Evolutionary conservation across 495 filamentous ascomycete species (phyloP).

Genomic region (Penicillium pancosmium): DNA sequence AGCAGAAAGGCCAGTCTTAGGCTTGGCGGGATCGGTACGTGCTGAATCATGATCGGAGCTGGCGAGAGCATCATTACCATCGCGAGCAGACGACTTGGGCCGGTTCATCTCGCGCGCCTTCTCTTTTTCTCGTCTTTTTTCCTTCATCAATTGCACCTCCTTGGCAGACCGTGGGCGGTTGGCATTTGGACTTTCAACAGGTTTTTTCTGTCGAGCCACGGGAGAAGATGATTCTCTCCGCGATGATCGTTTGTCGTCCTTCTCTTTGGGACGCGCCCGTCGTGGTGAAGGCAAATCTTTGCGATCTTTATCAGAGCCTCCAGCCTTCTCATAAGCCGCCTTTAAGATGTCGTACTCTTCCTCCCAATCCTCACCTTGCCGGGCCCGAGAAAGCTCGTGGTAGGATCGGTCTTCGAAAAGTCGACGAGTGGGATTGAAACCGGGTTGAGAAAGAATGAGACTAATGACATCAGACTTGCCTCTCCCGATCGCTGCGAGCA

Average conservation of each 20-base stretch:
- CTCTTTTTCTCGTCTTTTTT: slow-evolving; percentile 42
- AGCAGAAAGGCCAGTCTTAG: slow-evolving; percentile 26
- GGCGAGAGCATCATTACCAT: slow-evolving; percentile 25
- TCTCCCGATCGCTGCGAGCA: slow-evolving; percentile 90
- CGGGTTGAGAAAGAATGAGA: slow-evolving; percentile 74
- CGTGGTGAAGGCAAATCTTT: slow-evolving; percentile 51
- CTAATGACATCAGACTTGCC: slow-evolving; percentile 82
- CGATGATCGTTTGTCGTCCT: slow-evolving; percentile 48
- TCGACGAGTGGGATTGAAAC: slow-evolving; percentile 76
- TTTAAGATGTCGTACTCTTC: slow-evolving; percentile 84
- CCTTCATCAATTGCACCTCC: slow-evolving; percentile 31
- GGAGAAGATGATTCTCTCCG: slow-evolving; percentile 55
- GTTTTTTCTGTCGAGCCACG: slow-evolving; percentile 48
- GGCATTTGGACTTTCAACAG: slow-evolving; percentile 33
- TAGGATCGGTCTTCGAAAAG: slow-evolving; percentile 72
- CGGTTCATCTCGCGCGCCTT: slow-evolving; percentile 27
- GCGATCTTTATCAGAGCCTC: slow-evolving; percentile 43
- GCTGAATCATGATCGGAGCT: slow-evolving; percentile 34
- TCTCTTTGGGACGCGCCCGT: slow-evolving; percentile 60
- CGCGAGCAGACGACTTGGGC: slow-evolving; percentile 24
- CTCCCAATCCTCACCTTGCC: slow-evolving; percentile 85
- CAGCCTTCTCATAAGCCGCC: slow-evolving; percentile 70
- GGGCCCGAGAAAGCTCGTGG: slow-evolving; percentile 77
- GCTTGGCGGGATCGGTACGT: slow-evolving; percentile 27
- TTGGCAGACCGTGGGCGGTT: slow-evolving; percentile 31